Conservation (phyloP, 1,284 basidiomycete species). For the Cronartium quercuum region DNA sequence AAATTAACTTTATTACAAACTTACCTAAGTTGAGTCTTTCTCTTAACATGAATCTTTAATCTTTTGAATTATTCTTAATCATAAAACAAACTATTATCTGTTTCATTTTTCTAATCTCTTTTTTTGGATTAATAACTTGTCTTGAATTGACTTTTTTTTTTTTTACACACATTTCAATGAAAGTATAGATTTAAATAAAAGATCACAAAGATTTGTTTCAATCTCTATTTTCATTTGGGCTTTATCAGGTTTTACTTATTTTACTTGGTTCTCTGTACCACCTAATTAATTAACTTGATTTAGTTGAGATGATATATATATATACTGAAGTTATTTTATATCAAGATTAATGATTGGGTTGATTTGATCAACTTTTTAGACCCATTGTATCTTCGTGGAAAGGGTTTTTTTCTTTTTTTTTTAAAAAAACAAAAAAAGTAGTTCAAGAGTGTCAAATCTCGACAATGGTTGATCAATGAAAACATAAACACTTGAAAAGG, state of each 20-base stretch:
- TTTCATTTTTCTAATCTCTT: background rate
- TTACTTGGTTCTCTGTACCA: slow-evolving; percentile 29
- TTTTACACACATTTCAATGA: background rate
- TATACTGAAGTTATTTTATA: too few relatives aligned
- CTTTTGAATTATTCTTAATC: too few relatives aligned
- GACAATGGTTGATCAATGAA: too few relatives aligned
- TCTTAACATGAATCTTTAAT: background rate
- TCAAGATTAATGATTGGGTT: too few relatives aligned
- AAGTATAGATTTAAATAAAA: slow-evolving; percentile 19
- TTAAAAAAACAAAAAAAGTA: too few relatives aligned
- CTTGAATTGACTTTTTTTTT: background rate
- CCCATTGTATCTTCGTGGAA: too few relatives aligned
- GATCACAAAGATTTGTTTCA: slow-evolving; percentile 29
- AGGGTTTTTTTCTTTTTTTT: too few relatives aligned
- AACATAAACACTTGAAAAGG: too few relatives aligned
- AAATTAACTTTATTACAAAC: slow-evolving; percentile 28
- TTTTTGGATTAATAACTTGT: background rate
- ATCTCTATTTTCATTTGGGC: slow-evolving; percentile 31
- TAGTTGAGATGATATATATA: too few relatives aligned
- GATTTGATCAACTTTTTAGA: too few relatives aligned
- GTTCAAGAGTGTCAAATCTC: too few relatives aligned
- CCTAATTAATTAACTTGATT: background rate
- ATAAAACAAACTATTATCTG: too few relatives aligned
- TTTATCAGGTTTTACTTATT: slow-evolving; percentile 25
- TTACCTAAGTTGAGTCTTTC: slow-evolving; percentile 14